These are phyloP conservation scores for Dovyalis caffra DNA, from an alignment of 345 rosid genomes.

Conservation along the genomic window DNA sequence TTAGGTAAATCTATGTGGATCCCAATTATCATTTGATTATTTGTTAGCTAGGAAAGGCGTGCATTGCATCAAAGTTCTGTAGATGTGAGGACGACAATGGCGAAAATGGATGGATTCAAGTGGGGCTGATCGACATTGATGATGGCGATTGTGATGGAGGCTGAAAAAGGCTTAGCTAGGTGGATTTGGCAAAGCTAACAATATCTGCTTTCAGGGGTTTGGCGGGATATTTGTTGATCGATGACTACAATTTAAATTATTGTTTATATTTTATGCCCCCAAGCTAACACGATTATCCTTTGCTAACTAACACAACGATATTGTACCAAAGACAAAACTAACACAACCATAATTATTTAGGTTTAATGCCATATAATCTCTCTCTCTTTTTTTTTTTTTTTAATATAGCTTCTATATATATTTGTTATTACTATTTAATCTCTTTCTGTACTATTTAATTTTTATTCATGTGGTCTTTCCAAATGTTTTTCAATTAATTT, in stretches of 20 bases:
- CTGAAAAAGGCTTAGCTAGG: conserved; percentile 2
- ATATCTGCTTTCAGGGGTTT: neutral
- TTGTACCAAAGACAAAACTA: too few relatives aligned
- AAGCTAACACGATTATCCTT: neutral
- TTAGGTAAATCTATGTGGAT: neutral
- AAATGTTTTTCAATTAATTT: too few relatives aligned
- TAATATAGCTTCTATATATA: too few relatives aligned
- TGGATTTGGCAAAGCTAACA: conserved; percentile 11
- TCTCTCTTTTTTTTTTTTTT: too few relatives aligned
- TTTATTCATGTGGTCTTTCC: too few relatives aligned
- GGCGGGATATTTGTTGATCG: neutral
- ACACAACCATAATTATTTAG: too few relatives aligned
- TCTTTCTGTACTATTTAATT: too few relatives aligned
- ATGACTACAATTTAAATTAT: neutral
- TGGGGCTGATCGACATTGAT: neutral
- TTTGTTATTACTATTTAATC: too few relatives aligned
- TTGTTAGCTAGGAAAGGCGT: neutral
- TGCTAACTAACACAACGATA: neutral
- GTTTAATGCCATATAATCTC: too few relatives aligned
- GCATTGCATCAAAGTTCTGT: neutral
- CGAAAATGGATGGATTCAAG: neutral
- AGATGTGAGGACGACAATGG: neutral
- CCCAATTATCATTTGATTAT: neutral
- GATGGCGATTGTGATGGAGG: neutral
- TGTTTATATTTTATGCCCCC: neutral